Conservation (phyloP, 2,329 filamentous ascomycete species). For the Achaetomium macrosporum region DNA sequence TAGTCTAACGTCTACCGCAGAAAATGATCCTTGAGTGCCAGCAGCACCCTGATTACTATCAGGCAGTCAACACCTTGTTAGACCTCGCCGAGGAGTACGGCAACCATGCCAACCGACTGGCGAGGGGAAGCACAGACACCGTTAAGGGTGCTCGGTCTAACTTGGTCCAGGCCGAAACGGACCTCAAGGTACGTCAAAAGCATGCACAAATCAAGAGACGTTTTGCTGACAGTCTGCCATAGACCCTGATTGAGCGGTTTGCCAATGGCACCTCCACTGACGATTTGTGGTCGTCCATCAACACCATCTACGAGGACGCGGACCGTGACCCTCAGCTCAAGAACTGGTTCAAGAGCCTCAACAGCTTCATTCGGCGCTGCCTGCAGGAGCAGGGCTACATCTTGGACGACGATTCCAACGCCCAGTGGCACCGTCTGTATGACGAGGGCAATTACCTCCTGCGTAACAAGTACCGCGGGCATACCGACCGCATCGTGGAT, state of each 20-base stretch:
- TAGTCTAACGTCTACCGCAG: slow-evolving; percentile 34
- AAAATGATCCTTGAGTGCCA: slow-evolving; percentile 98
- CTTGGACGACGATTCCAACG: slow-evolving; percentile 70
- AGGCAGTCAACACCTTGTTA: slow-evolving; percentile 84
- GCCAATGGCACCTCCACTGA: slow-evolving; percentile 89
- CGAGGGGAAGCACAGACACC: slow-evolving; percentile 58
- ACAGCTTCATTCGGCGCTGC: slow-evolving; percentile 74
- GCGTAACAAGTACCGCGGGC: slow-evolving; percentile 77
- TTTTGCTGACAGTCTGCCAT: slow-evolving; percentile 36
- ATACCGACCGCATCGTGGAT: slow-evolving; percentile 81
- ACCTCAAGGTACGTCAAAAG: slow-evolving; percentile 57
- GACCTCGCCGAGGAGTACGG: slow-evolving; percentile 79
- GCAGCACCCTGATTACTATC: slow-evolving; percentile 86
- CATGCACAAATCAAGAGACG: neutral
- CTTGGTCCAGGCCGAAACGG: slow-evolving; percentile 66
- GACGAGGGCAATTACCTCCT: slow-evolving; percentile 82
- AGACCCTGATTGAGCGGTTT: slow-evolving; percentile 87
- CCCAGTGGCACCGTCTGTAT: slow-evolving; percentile 78
- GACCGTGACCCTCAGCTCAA: slow-evolving; percentile 81
- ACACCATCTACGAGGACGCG: slow-evolving; percentile 79
- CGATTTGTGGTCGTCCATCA: slow-evolving; percentile 78
- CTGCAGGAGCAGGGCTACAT: slow-evolving; percentile 89
- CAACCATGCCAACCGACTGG: slow-evolving; percentile 62
- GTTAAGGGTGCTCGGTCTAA: slow-evolving; percentile 67
- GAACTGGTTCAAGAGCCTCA: slow-evolving; percentile 77